These are phyloP conservation scores for Talaromyces wortmannii DNA, from an alignment of 495 filamentous ascomycete genomes.

Conservation along the genomic window DNA sequence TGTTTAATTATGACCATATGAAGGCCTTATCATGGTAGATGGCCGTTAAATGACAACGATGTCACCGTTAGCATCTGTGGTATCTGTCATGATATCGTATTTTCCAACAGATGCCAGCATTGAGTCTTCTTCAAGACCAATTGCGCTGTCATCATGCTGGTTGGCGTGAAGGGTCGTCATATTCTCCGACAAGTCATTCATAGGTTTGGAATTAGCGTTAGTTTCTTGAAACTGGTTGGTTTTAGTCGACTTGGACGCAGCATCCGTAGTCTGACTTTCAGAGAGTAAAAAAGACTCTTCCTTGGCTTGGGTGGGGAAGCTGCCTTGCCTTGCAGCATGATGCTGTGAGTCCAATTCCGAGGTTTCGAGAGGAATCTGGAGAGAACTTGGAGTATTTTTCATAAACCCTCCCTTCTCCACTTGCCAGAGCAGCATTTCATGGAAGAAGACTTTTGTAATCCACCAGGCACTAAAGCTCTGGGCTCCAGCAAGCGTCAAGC, in stretches of 20 bases:
- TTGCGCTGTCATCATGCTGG: slow-evolving; percentile 42
- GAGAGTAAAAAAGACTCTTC: slow-evolving; percentile 1
- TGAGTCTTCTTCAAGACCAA: slow-evolving; percentile 39
- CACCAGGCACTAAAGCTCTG: slow-evolving; percentile 93
- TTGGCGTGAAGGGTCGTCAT: slow-evolving; percentile 24
- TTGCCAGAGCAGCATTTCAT: slow-evolving; percentile 90
- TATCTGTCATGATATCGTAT: slow-evolving; percentile 43
- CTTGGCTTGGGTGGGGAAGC: neutral
- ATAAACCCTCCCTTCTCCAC: slow-evolving; percentile 92
- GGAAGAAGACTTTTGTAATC: slow-evolving; percentile 95
- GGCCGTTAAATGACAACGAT: slow-evolving; percentile 35
- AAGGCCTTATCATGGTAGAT: slow-evolving; percentile 1
- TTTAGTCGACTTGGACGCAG: neutral
- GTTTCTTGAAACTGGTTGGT: slow-evolving; percentile 5
- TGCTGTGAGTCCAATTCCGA: neutral
- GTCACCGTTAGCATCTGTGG: slow-evolving; percentile 42
- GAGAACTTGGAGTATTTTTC: slow-evolving; percentile 45
- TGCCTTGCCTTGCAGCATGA: neutral
- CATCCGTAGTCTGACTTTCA: neutral
- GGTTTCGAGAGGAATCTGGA: slow-evolving; percentile 30
- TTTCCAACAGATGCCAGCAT: slow-evolving; percentile 42
- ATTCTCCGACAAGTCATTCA: slow-evolving; percentile 20
- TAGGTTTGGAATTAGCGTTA: slow-evolving; percentile 8
- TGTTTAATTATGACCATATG: neutral
- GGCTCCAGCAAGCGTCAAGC: slow-evolving; percentile 66